Conservation (phyloP, 164 flowering plant species). For the Tinospora cordifolia region DNA sequence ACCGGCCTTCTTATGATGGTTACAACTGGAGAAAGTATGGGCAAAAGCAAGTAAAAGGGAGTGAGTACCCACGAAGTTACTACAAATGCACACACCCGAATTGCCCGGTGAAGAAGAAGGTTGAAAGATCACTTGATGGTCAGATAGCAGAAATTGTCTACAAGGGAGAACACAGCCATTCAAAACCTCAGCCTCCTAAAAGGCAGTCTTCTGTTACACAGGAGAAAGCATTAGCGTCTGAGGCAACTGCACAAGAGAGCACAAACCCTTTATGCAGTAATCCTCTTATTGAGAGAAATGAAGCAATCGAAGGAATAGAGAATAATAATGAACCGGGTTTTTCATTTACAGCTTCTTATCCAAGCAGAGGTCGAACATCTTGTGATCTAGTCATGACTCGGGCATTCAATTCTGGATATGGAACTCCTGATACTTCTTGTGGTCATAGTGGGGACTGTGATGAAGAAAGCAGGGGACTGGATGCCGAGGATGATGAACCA, state of each 20-base stretch:
- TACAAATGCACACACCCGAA: conserved; percentile 88
- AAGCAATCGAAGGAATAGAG: conserved; percentile 35
- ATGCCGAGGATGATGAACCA: conserved; percentile 48
- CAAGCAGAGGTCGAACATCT: conserved; percentile 20
- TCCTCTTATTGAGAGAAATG: conserved; percentile 32
- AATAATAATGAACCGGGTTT: conserved; percentile 30
- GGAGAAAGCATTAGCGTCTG: conserved; percentile 30
- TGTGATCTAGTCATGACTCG: conserved; percentile 24
- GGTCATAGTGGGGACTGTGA: conserved; percentile 61
- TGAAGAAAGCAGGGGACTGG: conserved; percentile 42
- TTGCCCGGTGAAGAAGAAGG: conserved; percentile 90
- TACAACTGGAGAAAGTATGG: conserved; percentile 98
- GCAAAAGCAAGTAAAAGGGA: conserved; percentile 97
- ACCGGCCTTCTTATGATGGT: conserved; percentile 75
- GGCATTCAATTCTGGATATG: conserved; percentile 24
- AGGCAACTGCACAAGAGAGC: conserved; percentile 33
- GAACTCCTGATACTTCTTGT: conserved; percentile 43
- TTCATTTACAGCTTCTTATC: conserved; percentile 22
- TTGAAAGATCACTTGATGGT: conserved; percentile 80
- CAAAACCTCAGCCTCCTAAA: conserved; percentile 69
- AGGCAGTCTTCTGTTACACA: conserved; percentile 33
- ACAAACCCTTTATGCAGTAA: conserved; percentile 24
- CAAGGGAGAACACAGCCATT: conserved; percentile 88
- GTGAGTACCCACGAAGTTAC: conserved; percentile 85
- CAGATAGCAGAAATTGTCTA: conserved; percentile 89